These are phyloP conservation scores for Neofusicoccum umdonicola DNA, from an alignment of 2,329 filamentous ascomycete species.

Conservation along the genomic window DNA sequence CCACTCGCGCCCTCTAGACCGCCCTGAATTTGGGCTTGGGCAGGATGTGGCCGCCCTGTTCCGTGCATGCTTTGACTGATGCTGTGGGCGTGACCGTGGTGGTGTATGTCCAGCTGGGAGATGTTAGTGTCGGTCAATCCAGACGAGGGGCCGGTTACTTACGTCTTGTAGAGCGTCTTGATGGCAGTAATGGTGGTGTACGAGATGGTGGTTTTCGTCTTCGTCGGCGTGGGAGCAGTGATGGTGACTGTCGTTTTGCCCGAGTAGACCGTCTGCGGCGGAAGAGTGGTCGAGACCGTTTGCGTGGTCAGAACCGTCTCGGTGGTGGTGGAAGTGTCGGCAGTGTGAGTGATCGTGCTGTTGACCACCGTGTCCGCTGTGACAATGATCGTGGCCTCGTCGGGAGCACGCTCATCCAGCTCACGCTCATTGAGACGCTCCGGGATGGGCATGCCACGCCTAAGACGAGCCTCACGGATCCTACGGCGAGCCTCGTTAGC, in stretches of 20 bases:
- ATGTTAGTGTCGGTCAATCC: background rate
- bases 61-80: conserved; percentile 34
- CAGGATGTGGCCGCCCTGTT: conserved; percentile 31
- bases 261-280: conserved; percentile 35
- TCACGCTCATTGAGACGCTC: conserved; percentile 21
- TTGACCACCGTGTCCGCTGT: conserved; percentile 31
- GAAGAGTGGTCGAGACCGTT: conserved; percentile 30
- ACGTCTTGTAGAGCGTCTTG: conserved; percentile 33
- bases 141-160: background rate
- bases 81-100: conserved; percentile 37
- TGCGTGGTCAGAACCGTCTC: conserved; percentile 27
- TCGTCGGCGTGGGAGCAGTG: conserved; percentile 37
- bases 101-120: conserved; percentile 27
- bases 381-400: conserved; percentile 34
- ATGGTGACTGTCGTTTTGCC: conserved; percentile 33
- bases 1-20: background rate
- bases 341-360: conserved; percentile 32
- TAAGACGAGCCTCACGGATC: conserved; percentile 34
- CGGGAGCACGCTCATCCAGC: conserved; percentile 35
- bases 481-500: conserved; percentile 31
- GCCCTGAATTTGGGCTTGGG: background rate
- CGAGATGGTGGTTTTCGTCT: conserved; percentile 27
- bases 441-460: conserved; percentile 25
- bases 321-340: conserved; percentile 28
- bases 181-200: conserved; percentile 31